Evolutionary conservation across 257 asterid species (phyloP), one percentile per base, ranked within the genome.

Genomic region (Solanum sejunctum): DNA sequence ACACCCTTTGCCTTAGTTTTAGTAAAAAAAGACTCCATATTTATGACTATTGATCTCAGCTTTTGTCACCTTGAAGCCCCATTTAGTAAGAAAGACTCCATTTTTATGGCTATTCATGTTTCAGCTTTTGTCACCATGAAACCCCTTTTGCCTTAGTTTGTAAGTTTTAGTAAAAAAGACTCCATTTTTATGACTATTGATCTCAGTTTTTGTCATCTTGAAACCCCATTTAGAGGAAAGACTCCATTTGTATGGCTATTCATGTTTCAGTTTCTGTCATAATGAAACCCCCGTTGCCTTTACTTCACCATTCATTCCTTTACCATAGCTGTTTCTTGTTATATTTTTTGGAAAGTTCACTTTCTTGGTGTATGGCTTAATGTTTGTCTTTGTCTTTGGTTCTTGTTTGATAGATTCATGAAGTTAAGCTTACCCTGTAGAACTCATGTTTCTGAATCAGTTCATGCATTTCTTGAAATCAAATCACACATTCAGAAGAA

Each of bases 391-490:
- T 13, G 58, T 18, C 10, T 18, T 41, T 70, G 9, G 79, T 70
- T 70, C 79, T 70, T 70, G 79, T 41, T 70, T 75, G 60, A 49
- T 75, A 49, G 21, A 84, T 89, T 85, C 89, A 92, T 94, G 95
- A 92, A 21, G 12, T 67, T 15, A 64, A 23, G 13, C 28, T 13
- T 61, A 54, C 54, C 57, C 61, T 28, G 63, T 41, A n/a, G 85
- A 71, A 86, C 93, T 58, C 92, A 91, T 92, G 97, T 91, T 89
- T 91, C 89, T 84, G 91, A 93, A 92, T 86, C 97, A 89, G 92
- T 91, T 93, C 93, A 92, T 91, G 98, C 96, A 87, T 85, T 95
- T 95, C 92, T 69, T 94, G 93, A 94, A 93, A 89, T 92, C 98
- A 83, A 92, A 90, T 81, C 98, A 91, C 88, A 92, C 97, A 17